A percentile compares a stretch with the other conserved stretches of the same genome.
Conservation (phyloP, 1,284 basidiomycete species). For the Athelia psychrophila region DNA sequence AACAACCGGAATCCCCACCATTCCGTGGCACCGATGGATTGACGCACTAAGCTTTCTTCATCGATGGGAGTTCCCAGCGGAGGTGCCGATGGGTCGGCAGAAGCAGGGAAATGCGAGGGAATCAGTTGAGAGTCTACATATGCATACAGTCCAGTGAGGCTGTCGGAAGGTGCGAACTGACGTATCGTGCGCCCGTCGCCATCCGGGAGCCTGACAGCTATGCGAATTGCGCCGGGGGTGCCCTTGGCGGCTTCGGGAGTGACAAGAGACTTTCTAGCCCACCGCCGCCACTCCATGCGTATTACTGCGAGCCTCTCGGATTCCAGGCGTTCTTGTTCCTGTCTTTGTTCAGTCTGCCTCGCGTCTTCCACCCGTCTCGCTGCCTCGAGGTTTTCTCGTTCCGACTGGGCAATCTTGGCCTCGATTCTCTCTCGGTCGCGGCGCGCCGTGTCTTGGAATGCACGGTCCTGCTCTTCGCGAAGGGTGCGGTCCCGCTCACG, state of each 20-base stretch:
- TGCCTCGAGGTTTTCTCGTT: conserved; percentile 28
- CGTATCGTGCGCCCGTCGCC: conserved; percentile 60
- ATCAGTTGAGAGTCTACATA: conserved; percentile 61
- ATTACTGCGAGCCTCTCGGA: conserved; percentile 27
- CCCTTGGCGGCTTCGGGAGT: conserved; percentile 26
- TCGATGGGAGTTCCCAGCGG: conserved; percentile 31
- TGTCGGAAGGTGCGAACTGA: conserved; percentile 48
- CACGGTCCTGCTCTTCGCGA: conserved; percentile 81
- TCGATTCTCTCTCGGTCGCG: conserved; percentile 73
- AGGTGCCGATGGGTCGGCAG: conserved; percentile 40
- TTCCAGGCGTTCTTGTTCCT: conserved; percentile 33
- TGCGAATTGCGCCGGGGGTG: conserved; percentile 38
- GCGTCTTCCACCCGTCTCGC: conserved; percentile 25
- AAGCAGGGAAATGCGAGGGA: conserved; percentile 28
- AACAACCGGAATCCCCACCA: conserved; percentile 77
- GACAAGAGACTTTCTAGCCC: conserved; percentile 38
- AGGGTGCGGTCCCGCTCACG: conserved; percentile 67
- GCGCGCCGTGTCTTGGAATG: conserved; percentile 63
- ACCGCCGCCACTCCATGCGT: conserved; percentile 49
- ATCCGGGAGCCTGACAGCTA: conserved; percentile 64
- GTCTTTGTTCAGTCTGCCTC: conserved; percentile 22
- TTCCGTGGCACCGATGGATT: conserved; percentile 30
- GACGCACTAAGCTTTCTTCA: conserved; percentile 38
- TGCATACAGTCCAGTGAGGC: conserved; percentile 64
- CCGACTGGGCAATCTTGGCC: conserved; percentile 45